phyloP scores from a whole-genome alignment of 129 eudicot genomes.

The Escallonia herrerae region DNA sequence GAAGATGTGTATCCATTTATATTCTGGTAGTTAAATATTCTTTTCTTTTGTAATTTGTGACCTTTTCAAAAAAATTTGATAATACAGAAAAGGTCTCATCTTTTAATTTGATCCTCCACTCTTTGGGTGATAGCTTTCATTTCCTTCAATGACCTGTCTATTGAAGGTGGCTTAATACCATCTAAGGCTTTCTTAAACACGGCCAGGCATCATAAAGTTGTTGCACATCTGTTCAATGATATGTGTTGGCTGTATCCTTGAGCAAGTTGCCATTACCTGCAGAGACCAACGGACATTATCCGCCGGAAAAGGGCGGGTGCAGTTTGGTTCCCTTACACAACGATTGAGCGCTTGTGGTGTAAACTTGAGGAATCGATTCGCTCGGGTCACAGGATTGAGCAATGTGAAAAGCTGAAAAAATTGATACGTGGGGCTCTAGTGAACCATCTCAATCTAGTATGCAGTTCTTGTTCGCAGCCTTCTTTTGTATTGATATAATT shows the following conservation, averaged over 20 bases:
- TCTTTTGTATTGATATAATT: too few species aligned
- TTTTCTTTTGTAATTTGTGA: too few species aligned
- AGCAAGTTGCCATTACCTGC: constrained; percentile 20
- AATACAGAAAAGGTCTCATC: too few species aligned
- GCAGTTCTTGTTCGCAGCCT: not conserved
- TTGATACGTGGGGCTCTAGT: constrained; percentile 54
- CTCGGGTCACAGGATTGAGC: constrained; percentile 69
- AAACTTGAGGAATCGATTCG: constrained; percentile 61
- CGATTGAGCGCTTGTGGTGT: constrained; percentile 82
- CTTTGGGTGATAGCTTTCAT: not conserved
- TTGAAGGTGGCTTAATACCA: not conserved
- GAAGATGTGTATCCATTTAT: too few species aligned
- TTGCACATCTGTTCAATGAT: not conserved
- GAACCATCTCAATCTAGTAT: constrained; percentile 77
- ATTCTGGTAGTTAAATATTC: too few species aligned
- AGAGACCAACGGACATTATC: constrained; percentile 78
- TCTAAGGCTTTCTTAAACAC: not conserved
- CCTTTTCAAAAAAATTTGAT: too few species aligned
- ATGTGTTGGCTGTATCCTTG: not conserved
- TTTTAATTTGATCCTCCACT: not conserved
- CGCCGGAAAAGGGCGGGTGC: constrained; percentile 70
- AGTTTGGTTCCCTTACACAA: constrained; percentile 90
- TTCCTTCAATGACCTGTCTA: not conserved
- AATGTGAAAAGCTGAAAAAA: constrained; percentile 74
- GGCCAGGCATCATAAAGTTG: too few species aligned